Percentiles rank a stretch among this genome's conserved stretches.
These are phyloP conservation scores for Pichia sp. DNA, from an alignment of 1,139 yeast species.

Conservation along the genomic window DNA sequence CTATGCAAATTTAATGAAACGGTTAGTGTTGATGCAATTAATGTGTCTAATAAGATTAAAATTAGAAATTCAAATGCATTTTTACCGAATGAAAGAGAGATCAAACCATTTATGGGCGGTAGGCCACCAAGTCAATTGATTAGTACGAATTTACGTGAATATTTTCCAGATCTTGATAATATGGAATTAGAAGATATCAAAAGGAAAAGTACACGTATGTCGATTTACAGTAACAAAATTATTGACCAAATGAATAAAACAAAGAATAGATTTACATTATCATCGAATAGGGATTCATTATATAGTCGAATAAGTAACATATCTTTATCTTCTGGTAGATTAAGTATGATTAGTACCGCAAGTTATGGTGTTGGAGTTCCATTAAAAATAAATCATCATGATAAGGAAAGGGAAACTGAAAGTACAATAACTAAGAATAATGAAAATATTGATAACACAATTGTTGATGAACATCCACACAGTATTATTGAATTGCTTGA, in stretches of 20 bases:
- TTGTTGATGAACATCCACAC: constrained; percentile 4
- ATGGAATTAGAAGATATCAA: constrained; percentile 73
- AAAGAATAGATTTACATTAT: not conserved
- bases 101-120: constrained; percentile 70
- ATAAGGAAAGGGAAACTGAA: not conserved
- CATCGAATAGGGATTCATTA: constrained; percentile 21
- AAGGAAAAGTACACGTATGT: constrained; percentile 61
- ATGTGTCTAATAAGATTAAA: constrained; percentile 44
- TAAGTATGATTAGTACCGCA: constrained; percentile 24
- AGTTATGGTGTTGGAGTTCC: constrained; percentile 25
- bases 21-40: constrained; percentile 66
- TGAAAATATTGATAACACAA: constrained; percentile 40
- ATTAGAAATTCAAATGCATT: not conserved
- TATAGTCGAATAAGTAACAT: constrained; percentile 18
- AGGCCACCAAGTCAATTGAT: constrained; percentile 92
- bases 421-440: not conserved
- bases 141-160: constrained; percentile 82
- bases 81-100: constrained; percentile 1
- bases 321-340: constrained; percentile 20
- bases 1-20: constrained; percentile 57
- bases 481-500: constrained; percentile 27
- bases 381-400: constrained; percentile 17
- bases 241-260: not conserved
- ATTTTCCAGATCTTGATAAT: constrained; percentile 80
- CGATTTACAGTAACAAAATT: constrained; percentile 26